A percentile compares a stretch with the other conserved stretches of the same genome.
phyloP scores from a whole-genome alignment of 2,329 filamentous ascomycete species.

The Ascocoryne sarcoides region DNA sequence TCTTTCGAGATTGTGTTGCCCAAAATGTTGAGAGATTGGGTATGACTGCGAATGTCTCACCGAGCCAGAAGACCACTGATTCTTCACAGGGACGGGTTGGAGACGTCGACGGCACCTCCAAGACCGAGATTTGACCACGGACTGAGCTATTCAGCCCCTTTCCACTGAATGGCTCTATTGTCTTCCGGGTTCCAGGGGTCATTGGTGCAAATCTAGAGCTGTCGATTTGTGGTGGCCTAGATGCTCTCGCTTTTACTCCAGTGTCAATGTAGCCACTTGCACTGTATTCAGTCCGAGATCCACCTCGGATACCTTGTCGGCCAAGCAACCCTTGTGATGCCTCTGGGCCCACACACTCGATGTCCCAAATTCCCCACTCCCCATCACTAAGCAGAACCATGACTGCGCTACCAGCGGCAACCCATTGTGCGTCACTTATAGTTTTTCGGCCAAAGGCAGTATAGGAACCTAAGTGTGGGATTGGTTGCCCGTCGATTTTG shows the following conservation, averaged over 20 bases:
- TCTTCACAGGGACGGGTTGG: conserved; percentile 24
- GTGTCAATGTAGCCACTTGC: conserved; percentile 52
- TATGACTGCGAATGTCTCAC: conserved; percentile 25
- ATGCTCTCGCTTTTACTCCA: conserved; percentile 29
- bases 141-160: conserved; percentile 10
- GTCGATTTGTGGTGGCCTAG: conserved; percentile 23
- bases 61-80: conserved; percentile 27
- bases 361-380: conserved; percentile 61
- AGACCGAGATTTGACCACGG: conserved; percentile 25
- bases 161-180: conserved; percentile 22
- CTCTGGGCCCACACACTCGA: conserved; percentile 47
- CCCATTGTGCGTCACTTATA: conserved; percentile 55
- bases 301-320: conserved; percentile 38
- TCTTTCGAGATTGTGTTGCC: conserved; percentile 20
- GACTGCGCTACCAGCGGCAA: conserved; percentile 50
- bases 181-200: conserved; percentile 49
- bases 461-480: conserved; percentile 43
- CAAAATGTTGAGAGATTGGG: conserved; percentile 28
- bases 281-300: conserved; percentile 49
- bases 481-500: conserved; percentile 14
- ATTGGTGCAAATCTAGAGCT: conserved; percentile 50
- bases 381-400: conserved; percentile 52
- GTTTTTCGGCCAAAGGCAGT: conserved; percentile 43
- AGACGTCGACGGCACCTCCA: conserved; percentile 20
- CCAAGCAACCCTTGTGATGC: conserved; percentile 35